Conservation (phyloP, 176 grass and related monocot species). For the Phoenix dactylifera region DNA sequence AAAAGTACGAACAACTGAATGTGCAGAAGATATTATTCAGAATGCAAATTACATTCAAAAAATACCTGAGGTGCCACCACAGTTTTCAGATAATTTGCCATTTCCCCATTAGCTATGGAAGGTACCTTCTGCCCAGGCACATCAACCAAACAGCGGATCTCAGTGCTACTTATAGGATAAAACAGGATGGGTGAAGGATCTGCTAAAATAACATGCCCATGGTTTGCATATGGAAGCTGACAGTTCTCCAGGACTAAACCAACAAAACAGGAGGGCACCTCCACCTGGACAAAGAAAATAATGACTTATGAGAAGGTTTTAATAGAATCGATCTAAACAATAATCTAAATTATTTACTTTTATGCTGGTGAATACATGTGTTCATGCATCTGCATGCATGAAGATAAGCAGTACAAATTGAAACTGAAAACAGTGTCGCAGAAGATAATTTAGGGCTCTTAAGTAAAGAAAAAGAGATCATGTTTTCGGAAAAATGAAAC, state of each 20-base stretch:
- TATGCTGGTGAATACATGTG: too few relatives aligned
- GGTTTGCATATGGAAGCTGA: conserved; percentile 72
- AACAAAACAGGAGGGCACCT: conserved; percentile 93
- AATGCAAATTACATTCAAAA: not conserved
- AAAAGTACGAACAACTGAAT: too few relatives aligned
- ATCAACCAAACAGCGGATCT: conserved; percentile 93
- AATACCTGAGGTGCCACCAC: conserved; percentile 88
- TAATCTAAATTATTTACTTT: too few relatives aligned
- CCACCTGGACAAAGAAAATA: conserved; percentile 55
- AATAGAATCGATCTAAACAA: too few relatives aligned
- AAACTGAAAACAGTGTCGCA: too few relatives aligned
- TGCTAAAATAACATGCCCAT: conserved; percentile 93
- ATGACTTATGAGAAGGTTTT: too few relatives aligned
- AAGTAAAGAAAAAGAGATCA: too few relatives aligned
- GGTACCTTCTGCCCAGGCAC: conserved; percentile 95
- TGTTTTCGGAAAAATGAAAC: too few relatives aligned
- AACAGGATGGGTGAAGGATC: conserved; percentile 97
- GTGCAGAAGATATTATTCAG: too few relatives aligned
- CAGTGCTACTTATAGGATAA: conserved; percentile 93
- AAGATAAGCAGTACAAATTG: too few relatives aligned
- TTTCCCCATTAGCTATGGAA: conserved; percentile 84
- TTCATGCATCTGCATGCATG: too few relatives aligned
- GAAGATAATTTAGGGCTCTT: too few relatives aligned
- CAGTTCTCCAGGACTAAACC: conserved; percentile 91
- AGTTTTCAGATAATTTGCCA: conserved; percentile 92